Conservation (phyloP, 83 land plant genomes). For the Larix sibirica region DNA sequence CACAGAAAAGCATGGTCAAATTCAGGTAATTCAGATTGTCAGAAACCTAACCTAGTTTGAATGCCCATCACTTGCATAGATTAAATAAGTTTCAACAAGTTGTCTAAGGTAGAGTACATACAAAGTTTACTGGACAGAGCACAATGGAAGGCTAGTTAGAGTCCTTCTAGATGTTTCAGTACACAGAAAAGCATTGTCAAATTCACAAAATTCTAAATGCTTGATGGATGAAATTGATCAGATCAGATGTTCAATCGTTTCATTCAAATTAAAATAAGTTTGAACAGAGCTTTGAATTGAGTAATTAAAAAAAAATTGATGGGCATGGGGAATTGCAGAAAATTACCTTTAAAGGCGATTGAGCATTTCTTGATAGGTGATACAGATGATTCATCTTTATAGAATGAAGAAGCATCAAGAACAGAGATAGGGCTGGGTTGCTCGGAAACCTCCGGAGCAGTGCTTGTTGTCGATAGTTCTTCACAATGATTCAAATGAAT, state of each 20-base stretch:
- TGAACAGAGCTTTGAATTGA: not conserved
- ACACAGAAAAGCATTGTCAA: not conserved
- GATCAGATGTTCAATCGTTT: not conserved
- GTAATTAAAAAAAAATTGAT: not conserved
- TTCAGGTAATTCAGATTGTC: not conserved
- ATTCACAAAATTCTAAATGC: not conserved
- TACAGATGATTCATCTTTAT: constrained; percentile 46
- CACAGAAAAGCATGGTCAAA: not conserved
- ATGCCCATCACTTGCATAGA: too few relatives aligned
- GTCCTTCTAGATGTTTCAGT: not conserved
- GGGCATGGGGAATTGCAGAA: not conserved
- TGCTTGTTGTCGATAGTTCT: constrained; percentile 1
- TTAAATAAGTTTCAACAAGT: too few relatives aligned
- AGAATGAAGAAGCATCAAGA: constrained; percentile 54
- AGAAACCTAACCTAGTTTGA: too few relatives aligned
- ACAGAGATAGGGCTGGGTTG: constrained; percentile 90
- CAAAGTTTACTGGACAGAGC: too few relatives aligned
- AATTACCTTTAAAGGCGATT: constrained; percentile 55
- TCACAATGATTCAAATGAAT: constrained; percentile 11
- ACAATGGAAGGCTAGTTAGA: not conserved
- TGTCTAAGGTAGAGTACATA: too few relatives aligned
- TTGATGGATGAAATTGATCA: not conserved
- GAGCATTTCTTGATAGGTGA: constrained; percentile 49
- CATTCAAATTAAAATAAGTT: not conserved
- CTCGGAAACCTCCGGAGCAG: constrained; percentile 36